Evolutionary conservation across 257 asterid species (phyloP).

Genomic region (Thymus quinquecostatus): DNA sequence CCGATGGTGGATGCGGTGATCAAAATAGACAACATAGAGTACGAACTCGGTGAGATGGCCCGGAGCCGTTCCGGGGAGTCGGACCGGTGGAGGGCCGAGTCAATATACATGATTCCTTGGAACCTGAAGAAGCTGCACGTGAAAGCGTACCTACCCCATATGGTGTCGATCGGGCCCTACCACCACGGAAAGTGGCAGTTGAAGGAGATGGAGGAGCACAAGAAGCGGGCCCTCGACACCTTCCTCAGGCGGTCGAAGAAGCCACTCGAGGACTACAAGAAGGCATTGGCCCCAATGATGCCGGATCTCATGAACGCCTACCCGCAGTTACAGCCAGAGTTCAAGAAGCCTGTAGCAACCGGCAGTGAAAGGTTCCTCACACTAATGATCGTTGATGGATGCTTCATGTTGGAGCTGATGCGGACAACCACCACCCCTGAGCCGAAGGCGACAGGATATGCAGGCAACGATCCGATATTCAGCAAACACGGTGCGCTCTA

Average conservation of each 20-base stretch:
- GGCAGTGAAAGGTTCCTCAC: neutral
- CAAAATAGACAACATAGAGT: too few species aligned
- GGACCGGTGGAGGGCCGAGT: constrained; percentile 32
- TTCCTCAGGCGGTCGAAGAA: constrained; percentile 31
- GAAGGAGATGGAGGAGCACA: constrained; percentile 37
- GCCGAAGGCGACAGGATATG: neutral
- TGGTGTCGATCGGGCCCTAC: constrained; percentile 48
- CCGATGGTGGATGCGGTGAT: too few species aligned
- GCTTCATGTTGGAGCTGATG: constrained; percentile 10
- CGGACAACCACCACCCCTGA: neutral
- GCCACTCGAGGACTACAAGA: neutral
- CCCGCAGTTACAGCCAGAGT: neutral
- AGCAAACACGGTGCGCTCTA: constrained; percentile 33
- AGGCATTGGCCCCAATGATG: neutral
- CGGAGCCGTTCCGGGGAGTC: neutral
- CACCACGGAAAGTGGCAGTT: constrained; percentile 30
- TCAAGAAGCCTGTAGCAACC: neutral
- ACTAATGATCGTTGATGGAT: constrained; percentile 20
- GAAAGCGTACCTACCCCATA: constrained; percentile 38
- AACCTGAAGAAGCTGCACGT: constrained; percentile 26
- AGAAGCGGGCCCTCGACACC: constrained; percentile 34
- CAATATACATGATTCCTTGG: constrained; percentile 40
- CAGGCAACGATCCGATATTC: constrained; percentile 30
- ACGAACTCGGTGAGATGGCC: too few species aligned
- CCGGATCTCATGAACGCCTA: constrained; percentile 1